Base-by-base conservation (phyloP, 305 asterid genomes). In the Fraxinus dipetala region DNA sequence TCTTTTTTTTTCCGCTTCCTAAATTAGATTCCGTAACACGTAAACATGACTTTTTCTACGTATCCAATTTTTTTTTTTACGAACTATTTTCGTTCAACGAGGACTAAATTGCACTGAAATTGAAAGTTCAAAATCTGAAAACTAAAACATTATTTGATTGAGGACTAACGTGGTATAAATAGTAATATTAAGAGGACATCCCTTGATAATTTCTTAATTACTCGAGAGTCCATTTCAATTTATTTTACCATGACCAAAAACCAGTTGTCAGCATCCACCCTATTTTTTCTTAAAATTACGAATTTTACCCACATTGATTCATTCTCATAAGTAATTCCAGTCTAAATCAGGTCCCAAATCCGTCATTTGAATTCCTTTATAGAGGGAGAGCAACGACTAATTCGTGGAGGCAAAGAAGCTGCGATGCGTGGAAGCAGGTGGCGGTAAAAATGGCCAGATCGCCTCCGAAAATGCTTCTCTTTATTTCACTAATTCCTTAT, bases 391-490 rank as follows among this genome's bases (percentile, higher is more conserved):
- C 38, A 69, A 69, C 75, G 75, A 69, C 75, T 30, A 10, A 30
- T 69, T 87, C 91, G 93, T 88, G 94, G 90, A 88, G 81, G 85
- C 86, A 80, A 80, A 79, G 31, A 77, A 36, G 80, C 32, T 67
- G 78, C 83, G 93, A 88, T 88, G 89, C 93, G 90, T 85, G 94
- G 88, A 88, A 86, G 90, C 85, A 78, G 90, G 85, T 85, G 76
- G 72, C 83, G 72, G 83, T 83, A 72, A 83, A 83, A 83, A 88
- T 90, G 93, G 88, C 84, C 90, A 83, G 81, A 86, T 86, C 88
- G 84, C 88, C 86, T 79, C 79, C 83, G 81, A 79, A 88, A 85
- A 76, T 85, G 85, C 87, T 70, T 81, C 38, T 85, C 61, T 83
- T 63, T 65, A 80, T 13, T 40, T 76, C 73, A 34, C 77, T 16